These are phyloP conservation scores for Mortierella sp. DNA, from an alignment of 371 early-diverging fungal genomes.

Conservation along the genomic window DNA sequence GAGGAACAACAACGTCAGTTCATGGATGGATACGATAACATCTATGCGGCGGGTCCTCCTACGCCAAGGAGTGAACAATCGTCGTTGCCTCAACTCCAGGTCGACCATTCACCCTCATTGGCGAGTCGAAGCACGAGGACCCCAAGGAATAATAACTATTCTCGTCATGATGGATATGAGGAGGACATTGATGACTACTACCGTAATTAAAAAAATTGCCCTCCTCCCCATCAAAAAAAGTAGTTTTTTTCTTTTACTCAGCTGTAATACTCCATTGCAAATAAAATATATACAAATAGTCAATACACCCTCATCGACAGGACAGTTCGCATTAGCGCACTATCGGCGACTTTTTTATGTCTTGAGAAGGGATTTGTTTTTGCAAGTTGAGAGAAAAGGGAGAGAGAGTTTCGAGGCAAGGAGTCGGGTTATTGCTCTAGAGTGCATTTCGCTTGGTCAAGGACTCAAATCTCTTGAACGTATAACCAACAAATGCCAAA, in stretches of 20 bases:
- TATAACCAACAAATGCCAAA: constrained; percentile 97
- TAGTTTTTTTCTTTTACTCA: no score
- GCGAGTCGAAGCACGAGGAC: neutral
- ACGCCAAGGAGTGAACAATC: neutral
- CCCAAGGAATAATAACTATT: neutral
- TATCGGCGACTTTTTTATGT: no score
- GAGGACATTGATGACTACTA: neutral
- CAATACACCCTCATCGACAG: no score
- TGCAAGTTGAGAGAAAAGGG: no score
- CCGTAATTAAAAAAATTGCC: no score
- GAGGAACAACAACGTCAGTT: constrained; percentile 45
- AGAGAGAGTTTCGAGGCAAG: neutral
- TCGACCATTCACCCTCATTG: neutral
- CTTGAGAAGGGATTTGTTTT: no score
- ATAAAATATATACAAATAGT: no score
- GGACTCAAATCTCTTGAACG: constrained; percentile 94
- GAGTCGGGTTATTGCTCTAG: neutral
- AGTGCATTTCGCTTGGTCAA: constrained; percentile 81
- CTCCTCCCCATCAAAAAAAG: no score
- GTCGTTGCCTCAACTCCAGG: neutral
- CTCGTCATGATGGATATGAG: neutral
- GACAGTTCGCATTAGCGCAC: no score
- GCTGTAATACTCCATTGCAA: no score
- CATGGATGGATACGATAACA: constrained; percentile 35
- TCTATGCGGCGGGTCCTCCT: constrained; percentile 18